A percentile compares a stretch with the other conserved stretches of the same genome.
phyloP scores from a whole-genome alignment of 257 asterid genomes.

The Solanum verrucosum region DNA sequence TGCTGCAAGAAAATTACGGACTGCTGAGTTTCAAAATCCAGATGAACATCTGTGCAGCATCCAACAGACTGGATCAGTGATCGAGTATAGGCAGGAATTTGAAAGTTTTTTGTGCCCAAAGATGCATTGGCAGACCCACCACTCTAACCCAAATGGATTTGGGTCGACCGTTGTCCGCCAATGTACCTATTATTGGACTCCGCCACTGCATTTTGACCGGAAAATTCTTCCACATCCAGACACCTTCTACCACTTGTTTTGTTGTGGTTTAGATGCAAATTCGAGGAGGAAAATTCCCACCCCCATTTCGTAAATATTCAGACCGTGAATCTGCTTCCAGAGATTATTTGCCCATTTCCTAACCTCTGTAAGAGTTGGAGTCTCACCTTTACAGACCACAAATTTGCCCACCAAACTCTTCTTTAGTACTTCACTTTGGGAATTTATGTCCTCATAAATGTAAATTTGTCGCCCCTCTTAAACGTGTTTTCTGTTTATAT shows the following conservation, averaged over 20 bases:
- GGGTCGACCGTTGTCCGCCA: neutral
- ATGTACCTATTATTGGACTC: too few species aligned
- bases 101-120: neutral
- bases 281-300: neutral
- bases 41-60: too few species aligned
- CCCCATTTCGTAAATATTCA: neutral
- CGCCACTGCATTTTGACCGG: too few species aligned
- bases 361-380: neutral
- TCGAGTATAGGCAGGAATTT: too few species aligned
- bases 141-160: neutral
- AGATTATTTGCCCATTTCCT: too few species aligned
- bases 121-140: neutral
- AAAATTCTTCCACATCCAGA: neutral
- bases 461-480: neutral
- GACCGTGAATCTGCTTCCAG: neutral
- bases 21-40: too few species aligned
- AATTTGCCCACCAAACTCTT: neutral
- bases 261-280: neutral
- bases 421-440: neutral
- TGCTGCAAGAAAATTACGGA: too few species aligned
- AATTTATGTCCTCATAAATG: neutral
- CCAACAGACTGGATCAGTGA: too few species aligned
- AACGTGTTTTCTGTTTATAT: neutral
- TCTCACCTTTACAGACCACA: neutral
- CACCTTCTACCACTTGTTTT: neutral